phyloP scores from a whole-genome alignment of 1,284 basidiomycete species.

The Apiotrichum montevideense region DNA sequence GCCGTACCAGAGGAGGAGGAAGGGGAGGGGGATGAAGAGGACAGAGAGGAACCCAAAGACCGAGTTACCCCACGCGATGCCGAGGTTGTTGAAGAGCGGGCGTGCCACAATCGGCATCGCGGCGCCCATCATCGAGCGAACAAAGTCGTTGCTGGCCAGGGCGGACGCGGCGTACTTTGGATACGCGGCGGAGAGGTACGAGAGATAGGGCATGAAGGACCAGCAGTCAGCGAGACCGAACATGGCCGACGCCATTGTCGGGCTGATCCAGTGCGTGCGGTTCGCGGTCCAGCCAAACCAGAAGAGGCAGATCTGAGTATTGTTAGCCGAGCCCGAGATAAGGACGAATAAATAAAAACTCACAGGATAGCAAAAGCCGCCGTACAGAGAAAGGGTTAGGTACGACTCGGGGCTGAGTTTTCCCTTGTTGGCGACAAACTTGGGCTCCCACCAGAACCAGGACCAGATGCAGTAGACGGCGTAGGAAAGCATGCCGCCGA shows the following conservation, averaged over 20 bases:
- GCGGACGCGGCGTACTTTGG: slow-evolving; percentile 53
- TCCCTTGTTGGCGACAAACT: slow-evolving; percentile 12
- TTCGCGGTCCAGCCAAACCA: slow-evolving; percentile 43
- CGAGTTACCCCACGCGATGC: slow-evolving; percentile 43
- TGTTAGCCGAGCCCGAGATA: neutral
- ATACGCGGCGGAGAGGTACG: slow-evolving; percentile 62
- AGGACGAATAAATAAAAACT: slow-evolving; percentile 11
- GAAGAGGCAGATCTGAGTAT: slow-evolving; percentile 24
- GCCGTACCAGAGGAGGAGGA: slow-evolving; percentile 48
- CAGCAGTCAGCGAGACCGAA: slow-evolving; percentile 33
- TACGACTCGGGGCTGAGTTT: slow-evolving; percentile 20
- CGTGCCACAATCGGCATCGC: slow-evolving; percentile 41
- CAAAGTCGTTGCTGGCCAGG: slow-evolving; percentile 46
- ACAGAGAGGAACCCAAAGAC: slow-evolving; percentile 38
- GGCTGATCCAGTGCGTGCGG: slow-evolving; percentile 38
- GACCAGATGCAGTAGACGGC: slow-evolving; percentile 36
- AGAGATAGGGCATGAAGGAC: slow-evolving; percentile 32
- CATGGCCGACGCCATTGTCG: slow-evolving; percentile 34
- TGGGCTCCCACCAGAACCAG: slow-evolving; percentile 32
- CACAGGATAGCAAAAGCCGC: slow-evolving; percentile 35
- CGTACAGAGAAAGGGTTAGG: slow-evolving; percentile 36
- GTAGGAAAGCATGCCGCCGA: slow-evolving; percentile 16
- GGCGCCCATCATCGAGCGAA: slow-evolving; percentile 44
- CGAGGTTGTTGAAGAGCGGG: slow-evolving; percentile 44
- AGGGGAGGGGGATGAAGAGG: slow-evolving; percentile 28